phyloP scores from a whole-genome alignment of 305 asterid species.

The Fraxinus ornus region DNA sequence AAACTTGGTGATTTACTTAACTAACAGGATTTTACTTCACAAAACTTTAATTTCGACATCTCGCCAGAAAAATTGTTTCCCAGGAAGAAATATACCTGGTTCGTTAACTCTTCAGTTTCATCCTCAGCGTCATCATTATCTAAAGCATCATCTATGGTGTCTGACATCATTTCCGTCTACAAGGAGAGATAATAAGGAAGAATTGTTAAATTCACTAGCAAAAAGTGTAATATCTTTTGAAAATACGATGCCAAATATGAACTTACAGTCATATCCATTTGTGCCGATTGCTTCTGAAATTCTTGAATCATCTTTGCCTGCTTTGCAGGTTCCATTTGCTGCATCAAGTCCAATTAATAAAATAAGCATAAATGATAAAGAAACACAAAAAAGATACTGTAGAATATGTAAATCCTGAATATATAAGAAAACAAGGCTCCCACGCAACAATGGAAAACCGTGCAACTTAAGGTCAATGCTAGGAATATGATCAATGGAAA shows the following conservation, averaged over 20 bases:
- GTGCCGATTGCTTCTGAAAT: slow-evolving; percentile 89
- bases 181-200: slow-evolving; percentile 10
- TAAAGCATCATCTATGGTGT: slow-evolving; percentile 80
- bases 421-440: neutral
- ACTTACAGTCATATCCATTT: slow-evolving; percentile 93
- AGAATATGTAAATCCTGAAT: neutral
- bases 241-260: neutral
- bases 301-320: slow-evolving; percentile 81
- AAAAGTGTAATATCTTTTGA: neutral
- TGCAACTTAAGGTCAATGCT: neutral
- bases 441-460: neutral
- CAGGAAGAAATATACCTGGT: slow-evolving; percentile 50
- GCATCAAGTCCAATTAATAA: slow-evolving; percentile 23
- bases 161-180: slow-evolving; percentile 96
- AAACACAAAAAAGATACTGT: neutral
- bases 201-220: neutral
- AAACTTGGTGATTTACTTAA: neutral
- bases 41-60: slow-evolving; percentile 8
- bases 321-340: slow-evolving; percentile 94
- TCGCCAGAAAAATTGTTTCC: neutral
- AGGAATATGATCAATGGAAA: neutral
- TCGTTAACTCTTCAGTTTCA: slow-evolving; percentile 90
- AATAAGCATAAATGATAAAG: neutral
- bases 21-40: neutral
- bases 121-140: slow-evolving; percentile 95